Conservation (phyloP, 2,329 filamentous ascomycete genomes). For the Stagonosporopsis cucurbitacearum region DNA sequence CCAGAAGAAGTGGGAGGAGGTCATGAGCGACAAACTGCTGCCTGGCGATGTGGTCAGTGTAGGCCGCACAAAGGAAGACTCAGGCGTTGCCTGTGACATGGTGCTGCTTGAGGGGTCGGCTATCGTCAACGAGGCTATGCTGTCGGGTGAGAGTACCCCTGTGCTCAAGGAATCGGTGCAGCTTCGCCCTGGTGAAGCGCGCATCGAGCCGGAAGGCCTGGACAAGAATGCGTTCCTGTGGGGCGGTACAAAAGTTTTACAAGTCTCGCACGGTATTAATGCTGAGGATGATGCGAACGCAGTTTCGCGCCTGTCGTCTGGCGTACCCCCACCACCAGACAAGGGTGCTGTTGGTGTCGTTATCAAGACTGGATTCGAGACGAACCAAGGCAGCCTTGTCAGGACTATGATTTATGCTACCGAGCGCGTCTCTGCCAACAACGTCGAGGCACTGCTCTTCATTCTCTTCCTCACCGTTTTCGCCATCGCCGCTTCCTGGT, state of each 20-base stretch:
- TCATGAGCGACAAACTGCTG: conserved; percentile 87
- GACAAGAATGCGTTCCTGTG: conserved; percentile 98
- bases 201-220: conserved; percentile 84
- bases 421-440: conserved; percentile 98
- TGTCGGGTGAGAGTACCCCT: conserved; percentile 96
- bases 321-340: conserved; percentile 84
- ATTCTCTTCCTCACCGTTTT: conserved; percentile 97
- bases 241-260: conserved; percentile 96
- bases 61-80: conserved; percentile 92
- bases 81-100: conserved; percentile 97
- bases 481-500: conserved; percentile 96
- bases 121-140: conserved; percentile 99
- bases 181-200: conserved; percentile 80
- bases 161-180: conserved; percentile 95
- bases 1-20: conserved; percentile 84
- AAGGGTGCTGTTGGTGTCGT: conserved; percentile 93
- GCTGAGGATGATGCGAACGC: conserved; percentile 68
- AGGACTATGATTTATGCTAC: conserved; percentile 99
- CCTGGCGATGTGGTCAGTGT: conserved; percentile 94
- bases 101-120: conserved; percentile 91
- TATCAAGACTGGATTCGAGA: conserved; percentile 97
- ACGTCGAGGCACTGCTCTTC: conserved; percentile 93
- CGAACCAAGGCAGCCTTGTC: conserved; percentile 95
- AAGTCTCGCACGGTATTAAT: conserved; percentile 85
- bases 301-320: conserved; percentile 72